Evolutionary conservation across 805 yeast species (phyloP), one percentile per base, ranked within the genome.

Genomic region (Candida saitoana): DNA sequence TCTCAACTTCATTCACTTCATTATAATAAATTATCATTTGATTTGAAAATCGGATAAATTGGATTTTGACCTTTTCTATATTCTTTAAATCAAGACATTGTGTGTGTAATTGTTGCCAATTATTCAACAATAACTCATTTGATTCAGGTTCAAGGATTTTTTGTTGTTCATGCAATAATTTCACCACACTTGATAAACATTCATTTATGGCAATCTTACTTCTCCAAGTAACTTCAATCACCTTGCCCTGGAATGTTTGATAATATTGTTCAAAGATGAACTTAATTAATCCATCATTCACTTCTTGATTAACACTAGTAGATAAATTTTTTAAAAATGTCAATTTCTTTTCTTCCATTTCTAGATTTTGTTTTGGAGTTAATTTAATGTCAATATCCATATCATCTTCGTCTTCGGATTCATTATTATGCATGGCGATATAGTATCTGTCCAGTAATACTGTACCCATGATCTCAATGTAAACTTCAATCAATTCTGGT

Each of bases 51-150:
- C 71, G 52, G 9, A 67, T 62, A 40, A 66, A 73, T 20, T 77
- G 78, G 16, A 83, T 57, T 41, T 82, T 71, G 3, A 82, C 86
- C 45, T 73, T 76, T 52, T 84, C 91, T 44, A 76, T 73, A 18
- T 70, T 67, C 24, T 67, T 67, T 9, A 55, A 49, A 3, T 48
- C 47, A n/a, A 68, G 56, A 49, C 74, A 71, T n/a, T 49, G 46
- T 4, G 42, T 36, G 22, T 52, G 54, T 22, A 56, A 49, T 33
- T 41, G 46, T 24, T 39, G 43, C 73, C 63, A 46, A 56, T 48
- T 3, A 17, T 47, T 17, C 39, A 48, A 62, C 59, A 73, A 8
- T 8, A 34, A 12, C 3, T 38, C 44, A 12, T 40, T 16, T 15
- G 52, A 30, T 9, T 35, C 22, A 17, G 33, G 15, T 9, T 43